Percentiles rank a stretch among this genome's conserved stretches.
Evolutionary conservation across 2,329 filamentous ascomycete genomes (phyloP).

Genomic region (Aspergillus fijiensis): DNA sequence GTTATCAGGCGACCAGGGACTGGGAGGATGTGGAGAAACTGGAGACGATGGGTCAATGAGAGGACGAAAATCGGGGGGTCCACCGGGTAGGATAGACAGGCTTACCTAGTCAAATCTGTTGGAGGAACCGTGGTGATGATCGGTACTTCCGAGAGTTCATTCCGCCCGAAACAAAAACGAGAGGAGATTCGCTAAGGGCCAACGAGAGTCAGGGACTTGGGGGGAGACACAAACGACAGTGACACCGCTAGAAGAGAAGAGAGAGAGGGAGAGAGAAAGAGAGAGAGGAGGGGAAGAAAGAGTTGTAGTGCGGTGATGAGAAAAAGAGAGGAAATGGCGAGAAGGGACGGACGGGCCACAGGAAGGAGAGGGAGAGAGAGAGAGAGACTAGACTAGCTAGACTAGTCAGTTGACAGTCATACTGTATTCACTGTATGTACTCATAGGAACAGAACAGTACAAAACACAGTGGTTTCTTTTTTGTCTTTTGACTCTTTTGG

Average conservation of each 20-base stretch:
- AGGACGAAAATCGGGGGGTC: conserved; percentile 2
- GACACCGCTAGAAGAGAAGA: neutral
- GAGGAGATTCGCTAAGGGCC: neutral
- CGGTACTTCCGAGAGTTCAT: neutral
- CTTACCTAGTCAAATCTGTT: conserved; percentile 3
- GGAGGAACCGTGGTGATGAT: neutral
- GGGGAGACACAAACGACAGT: neutral
- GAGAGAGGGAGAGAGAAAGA: neutral
- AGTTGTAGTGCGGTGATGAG: neutral
- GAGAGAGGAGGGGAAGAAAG: neutral
- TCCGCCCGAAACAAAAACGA: neutral
- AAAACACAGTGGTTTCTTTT: too few relatives aligned
- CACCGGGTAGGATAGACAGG: neutral
- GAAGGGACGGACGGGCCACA: neutral
- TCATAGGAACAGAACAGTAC: too few relatives aligned
- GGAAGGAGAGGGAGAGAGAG: neutral
- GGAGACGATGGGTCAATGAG: conserved; percentile 5
- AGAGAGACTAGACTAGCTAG: neutral
- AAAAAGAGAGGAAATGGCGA: neutral
- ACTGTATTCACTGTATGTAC: neutral
- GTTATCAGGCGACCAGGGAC: conserved; percentile 5
- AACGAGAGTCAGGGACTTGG: neutral
- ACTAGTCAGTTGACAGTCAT: neutral
- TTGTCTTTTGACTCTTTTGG: too few relatives aligned
- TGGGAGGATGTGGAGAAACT: conserved; percentile 7